These are phyloP conservation scores for Phialocephala subalpina DNA, from an alignment of 2,329 filamentous ascomycete species.

Conservation along the genomic window DNA sequence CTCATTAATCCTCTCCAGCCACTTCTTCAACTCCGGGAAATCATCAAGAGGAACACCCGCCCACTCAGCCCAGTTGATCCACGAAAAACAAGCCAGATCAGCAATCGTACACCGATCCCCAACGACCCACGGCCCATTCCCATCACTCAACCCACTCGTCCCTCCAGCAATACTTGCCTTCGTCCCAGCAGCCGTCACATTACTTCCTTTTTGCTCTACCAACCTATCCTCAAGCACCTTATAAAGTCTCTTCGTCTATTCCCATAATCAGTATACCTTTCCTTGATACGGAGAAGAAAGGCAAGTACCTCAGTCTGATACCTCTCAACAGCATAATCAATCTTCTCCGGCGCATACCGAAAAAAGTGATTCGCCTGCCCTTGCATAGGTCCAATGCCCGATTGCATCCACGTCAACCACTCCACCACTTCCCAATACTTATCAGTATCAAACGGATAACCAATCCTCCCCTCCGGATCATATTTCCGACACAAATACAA, in stretches of 20 bases:
- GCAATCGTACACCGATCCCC: constrained; percentile 75
- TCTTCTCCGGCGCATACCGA: constrained; percentile 80
- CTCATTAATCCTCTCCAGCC: constrained; percentile 73
- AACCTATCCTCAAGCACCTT: constrained; percentile 53
- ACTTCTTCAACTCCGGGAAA: constrained; percentile 65
- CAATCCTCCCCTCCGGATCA: constrained; percentile 80
- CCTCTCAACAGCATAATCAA: constrained; percentile 80
- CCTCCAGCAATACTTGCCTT: constrained; percentile 29
- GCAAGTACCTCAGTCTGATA: constrained; percentile 79
- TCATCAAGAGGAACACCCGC: constrained; percentile 43
- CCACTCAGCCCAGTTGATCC: constrained; percentile 54
- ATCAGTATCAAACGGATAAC: constrained; percentile 70
- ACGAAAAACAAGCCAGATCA: constrained; percentile 69
- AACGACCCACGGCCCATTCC: constrained; percentile 57
- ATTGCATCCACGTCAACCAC: constrained; percentile 66
- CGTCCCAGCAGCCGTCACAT: constrained; percentile 25
- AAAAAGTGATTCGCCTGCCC: constrained; percentile 75
- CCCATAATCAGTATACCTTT: no score
- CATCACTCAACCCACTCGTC: constrained; percentile 4
- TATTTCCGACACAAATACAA: constrained; percentile 83
- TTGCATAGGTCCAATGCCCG: no score
- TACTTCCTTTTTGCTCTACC: constrained; percentile 29
- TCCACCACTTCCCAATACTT: constrained; percentile 81
- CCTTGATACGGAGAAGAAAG: no score
- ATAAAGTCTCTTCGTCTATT: constrained; percentile 50